These are phyloP conservation scores for Cardamine resedifolia DNA, from an alignment of 345 rosid species.

Conservation along the genomic window DNA sequence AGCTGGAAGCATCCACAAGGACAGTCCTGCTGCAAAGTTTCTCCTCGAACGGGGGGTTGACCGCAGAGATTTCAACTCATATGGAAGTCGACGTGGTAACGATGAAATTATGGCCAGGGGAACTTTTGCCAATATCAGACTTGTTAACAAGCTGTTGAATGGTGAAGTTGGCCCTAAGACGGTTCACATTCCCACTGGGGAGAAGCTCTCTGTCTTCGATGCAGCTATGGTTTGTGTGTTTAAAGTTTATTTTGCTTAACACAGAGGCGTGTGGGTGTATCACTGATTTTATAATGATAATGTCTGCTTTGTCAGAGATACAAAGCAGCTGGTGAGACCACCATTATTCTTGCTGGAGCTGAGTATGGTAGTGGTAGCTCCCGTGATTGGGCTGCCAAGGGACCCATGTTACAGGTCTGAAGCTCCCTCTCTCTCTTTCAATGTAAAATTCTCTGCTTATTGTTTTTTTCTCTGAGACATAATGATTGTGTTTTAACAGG, in stretches of 20 bases:
- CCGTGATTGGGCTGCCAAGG: conserved; percentile 82
- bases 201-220: conserved; percentile 58
- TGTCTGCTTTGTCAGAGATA: conserved; percentile 43
- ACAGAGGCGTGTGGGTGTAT: conserved; percentile 35
- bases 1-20: conserved; percentile 91
- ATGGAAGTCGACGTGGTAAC: background rate
- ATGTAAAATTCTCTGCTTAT: background rate
- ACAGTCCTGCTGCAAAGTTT: conserved; percentile 85
- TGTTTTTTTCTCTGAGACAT: background rate
- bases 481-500: conserved; percentile 18
- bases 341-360: conserved; percentile 63
- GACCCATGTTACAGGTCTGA: conserved; percentile 40
- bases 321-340: conserved; percentile 52
- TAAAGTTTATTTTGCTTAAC: background rate
- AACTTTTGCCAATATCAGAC: background rate
- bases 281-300: background rate
- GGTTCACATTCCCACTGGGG: conserved; percentile 62
- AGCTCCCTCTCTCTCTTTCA: conserved; percentile 9
- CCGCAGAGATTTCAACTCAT: conserved; percentile 30
- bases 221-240: conserved; percentile 43
- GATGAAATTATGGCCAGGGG: background rate
- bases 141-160: conserved; percentile 62
- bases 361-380: conserved; percentile 81
- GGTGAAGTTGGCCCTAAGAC: conserved; percentile 79
- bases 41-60: conserved; percentile 68